Percentiles rank a stretch among this genome's conserved stretches.
Evolutionary conservation across 257 asterid genomes (phyloP).

Genomic region (Solanum arcanum): DNA sequence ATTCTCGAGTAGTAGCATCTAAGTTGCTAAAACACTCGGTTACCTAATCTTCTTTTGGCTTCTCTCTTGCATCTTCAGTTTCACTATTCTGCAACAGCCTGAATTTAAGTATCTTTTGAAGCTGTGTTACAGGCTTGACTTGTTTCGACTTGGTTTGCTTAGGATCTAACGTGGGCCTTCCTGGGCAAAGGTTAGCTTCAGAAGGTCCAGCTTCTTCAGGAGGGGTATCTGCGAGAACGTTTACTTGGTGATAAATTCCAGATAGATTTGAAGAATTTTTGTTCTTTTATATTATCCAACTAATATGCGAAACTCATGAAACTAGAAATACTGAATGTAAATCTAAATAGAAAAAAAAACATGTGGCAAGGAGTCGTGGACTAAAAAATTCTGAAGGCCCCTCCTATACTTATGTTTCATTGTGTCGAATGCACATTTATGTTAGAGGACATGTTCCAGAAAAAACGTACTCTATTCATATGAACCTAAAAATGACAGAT

Average conservation of each 20-base stretch:
- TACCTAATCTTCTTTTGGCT: background rate
- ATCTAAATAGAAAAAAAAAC: background rate
- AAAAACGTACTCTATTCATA: background rate
- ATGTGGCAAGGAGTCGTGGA: background rate
- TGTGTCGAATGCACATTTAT: background rate
- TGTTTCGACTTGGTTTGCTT: constrained; percentile 30
- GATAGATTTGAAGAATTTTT: background rate
- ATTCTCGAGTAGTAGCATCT: background rate
- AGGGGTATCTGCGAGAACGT: constrained; percentile 26
- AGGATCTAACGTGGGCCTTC: constrained; percentile 27
- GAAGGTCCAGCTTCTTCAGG: constrained; percentile 54
- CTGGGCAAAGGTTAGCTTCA: constrained; percentile 39
- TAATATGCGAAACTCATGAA: background rate
- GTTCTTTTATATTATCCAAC: background rate
- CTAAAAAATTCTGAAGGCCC: background rate
- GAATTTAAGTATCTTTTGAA: constrained; percentile 59
- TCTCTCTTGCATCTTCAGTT: background rate
- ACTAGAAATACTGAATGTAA: background rate
- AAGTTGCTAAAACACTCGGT: background rate
- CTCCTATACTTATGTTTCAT: background rate
- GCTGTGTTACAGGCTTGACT: constrained; percentile 46
- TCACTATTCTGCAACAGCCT: constrained; percentile 31
- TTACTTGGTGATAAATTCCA: background rate
- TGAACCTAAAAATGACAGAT: background rate
- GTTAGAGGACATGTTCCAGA: background rate